These are phyloP conservation scores for Myriosclerotinia duriaeana DNA, from an alignment of 2,329 filamentous ascomycete genomes.

Conservation along the genomic window DNA sequence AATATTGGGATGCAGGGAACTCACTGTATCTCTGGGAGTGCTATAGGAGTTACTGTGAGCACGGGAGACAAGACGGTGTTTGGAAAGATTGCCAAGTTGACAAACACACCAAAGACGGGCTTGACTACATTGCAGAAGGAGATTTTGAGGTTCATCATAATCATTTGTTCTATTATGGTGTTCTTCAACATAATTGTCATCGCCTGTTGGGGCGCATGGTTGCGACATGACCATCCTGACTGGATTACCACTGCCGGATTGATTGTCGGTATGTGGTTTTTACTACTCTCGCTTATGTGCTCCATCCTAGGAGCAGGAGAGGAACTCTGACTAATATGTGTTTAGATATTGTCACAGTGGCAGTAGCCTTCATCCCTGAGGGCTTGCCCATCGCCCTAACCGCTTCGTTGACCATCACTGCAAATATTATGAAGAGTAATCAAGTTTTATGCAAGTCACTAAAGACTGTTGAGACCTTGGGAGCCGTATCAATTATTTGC, in stretches of 20 bases:
- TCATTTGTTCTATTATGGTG: conserved; percentile 67
- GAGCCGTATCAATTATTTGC: conserved; percentile 70
- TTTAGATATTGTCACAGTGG: conserved; percentile 22
- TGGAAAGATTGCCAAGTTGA: conserved; percentile 69
- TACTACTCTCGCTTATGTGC: conserved; percentile 61
- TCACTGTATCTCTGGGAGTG: conserved; percentile 68
- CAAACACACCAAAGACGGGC: conserved; percentile 64
- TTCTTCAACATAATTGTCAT: conserved; percentile 63
- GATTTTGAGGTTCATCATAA: conserved; percentile 66
- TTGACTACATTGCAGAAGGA: conserved; percentile 70
- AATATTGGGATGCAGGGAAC: conserved; percentile 77
- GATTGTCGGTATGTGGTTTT: conserved; percentile 52
- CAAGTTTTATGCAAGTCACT: conserved; percentile 76
- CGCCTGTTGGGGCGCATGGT: conserved; percentile 67
- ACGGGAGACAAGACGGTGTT: conserved; percentile 73
- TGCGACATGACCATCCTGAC: conserved; percentile 60
- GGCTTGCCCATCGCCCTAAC: conserved; percentile 68
- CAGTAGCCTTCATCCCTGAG: conserved; percentile 73
- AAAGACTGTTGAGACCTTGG: conserved; percentile 74
- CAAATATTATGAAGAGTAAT: conserved; percentile 72
- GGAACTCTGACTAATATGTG: neutral
- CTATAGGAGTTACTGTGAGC: conserved; percentile 65
- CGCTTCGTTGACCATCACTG: conserved; percentile 69
- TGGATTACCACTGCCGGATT: conserved; percentile 71
- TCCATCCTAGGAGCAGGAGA: neutral